A percentile compares a stretch with the other conserved stretches of the same genome.
These are phyloP conservation scores for Xylaria sp. DNA, from an alignment of 495 filamentous ascomycete genomes.

Conservation along the genomic window DNA sequence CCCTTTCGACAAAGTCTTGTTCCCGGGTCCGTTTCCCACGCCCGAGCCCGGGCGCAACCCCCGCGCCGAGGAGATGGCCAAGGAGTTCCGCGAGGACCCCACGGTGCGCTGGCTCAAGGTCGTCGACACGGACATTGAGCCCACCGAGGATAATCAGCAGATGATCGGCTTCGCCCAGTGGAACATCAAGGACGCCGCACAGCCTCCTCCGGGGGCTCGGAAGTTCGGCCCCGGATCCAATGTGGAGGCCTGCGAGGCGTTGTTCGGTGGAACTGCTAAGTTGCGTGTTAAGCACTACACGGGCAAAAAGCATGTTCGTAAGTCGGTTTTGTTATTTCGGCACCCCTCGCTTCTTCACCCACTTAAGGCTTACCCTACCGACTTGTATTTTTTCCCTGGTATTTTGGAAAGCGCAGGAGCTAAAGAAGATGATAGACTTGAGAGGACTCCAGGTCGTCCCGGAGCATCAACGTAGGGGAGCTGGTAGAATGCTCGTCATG, in stretches of 20 bases:
- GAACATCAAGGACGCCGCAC: slow-evolving; percentile 37
- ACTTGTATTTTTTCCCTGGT: neutral
- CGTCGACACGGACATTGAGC: slow-evolving; percentile 38
- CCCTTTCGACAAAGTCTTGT: slow-evolving; percentile 40
- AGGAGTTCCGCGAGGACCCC: slow-evolving; percentile 29
- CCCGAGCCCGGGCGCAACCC: slow-evolving; percentile 27
- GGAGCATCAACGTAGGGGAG: slow-evolving; percentile 36
- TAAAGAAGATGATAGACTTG: slow-evolving; percentile 31
- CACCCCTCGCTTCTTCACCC: neutral
- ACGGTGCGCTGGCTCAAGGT: slow-evolving; percentile 44
- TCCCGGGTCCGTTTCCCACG: slow-evolving; percentile 44
- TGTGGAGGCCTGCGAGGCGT: slow-evolving; percentile 39
- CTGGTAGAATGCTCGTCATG: slow-evolving; percentile 34
- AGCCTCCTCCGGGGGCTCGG: slow-evolving; percentile 21
- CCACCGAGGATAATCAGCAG: slow-evolving; percentile 34
- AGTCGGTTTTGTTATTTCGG: slow-evolving; percentile 14
- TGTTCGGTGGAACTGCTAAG: slow-evolving; percentile 38
- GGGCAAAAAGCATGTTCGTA: slow-evolving; percentile 35
- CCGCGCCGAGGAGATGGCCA: slow-evolving; percentile 34
- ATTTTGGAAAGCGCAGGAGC: neutral
- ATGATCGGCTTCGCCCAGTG: slow-evolving; percentile 48
- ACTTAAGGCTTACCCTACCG: too few species aligned
- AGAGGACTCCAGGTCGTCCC: slow-evolving; percentile 36
- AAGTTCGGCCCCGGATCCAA: slow-evolving; percentile 39
- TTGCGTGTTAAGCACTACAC: slow-evolving; percentile 27